A percentile compares a stretch with the other conserved stretches of the same genome.
Evolutionary conservation across 108 stramenopile species (phyloP).

Genomic region (Cyclotella choctawhatcheeana): DNA sequence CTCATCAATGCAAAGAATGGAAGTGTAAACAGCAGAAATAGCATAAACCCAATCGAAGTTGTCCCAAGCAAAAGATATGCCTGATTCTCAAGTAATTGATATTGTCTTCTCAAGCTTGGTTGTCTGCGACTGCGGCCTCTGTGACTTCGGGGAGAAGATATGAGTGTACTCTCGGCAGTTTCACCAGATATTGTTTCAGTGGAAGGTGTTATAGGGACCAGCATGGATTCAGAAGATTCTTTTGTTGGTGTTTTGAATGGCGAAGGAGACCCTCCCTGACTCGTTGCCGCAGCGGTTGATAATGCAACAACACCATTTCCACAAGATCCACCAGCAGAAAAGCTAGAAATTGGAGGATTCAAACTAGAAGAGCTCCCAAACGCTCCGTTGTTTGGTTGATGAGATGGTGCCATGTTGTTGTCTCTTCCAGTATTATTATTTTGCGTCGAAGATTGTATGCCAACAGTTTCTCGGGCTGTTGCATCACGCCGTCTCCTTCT

Average conservation of each 20-base stretch:
- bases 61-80: conserved; percentile 31
- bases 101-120: conserved; percentile 32
- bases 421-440: neutral
- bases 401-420: neutral
- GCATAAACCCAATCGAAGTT: conserved; percentile 29
- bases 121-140: conserved; percentile 16
- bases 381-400: neutral
- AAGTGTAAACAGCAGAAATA: conserved; percentile 46
- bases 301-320: neutral
- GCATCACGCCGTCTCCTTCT: conserved; percentile 30
- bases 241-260: conserved; percentile 37
- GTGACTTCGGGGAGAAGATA: conserved; percentile 21
- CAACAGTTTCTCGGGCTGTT: neutral
- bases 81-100: conserved; percentile 40
- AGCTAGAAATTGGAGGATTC: neutral
- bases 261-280: neutral
- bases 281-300: neutral
- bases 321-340: neutral
- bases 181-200: conserved; percentile 43
- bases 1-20: conserved; percentile 43
- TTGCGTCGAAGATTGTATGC: neutral
- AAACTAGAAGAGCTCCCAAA: neutral
- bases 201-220: conserved; percentile 27
- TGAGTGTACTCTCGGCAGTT: conserved; percentile 40
- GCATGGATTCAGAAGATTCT: conserved; percentile 1